These are phyloP conservation scores for Chaetomiaceae sp. DNA, from an alignment of 2,329 filamentous ascomycete species.

Conservation along the genomic window DNA sequence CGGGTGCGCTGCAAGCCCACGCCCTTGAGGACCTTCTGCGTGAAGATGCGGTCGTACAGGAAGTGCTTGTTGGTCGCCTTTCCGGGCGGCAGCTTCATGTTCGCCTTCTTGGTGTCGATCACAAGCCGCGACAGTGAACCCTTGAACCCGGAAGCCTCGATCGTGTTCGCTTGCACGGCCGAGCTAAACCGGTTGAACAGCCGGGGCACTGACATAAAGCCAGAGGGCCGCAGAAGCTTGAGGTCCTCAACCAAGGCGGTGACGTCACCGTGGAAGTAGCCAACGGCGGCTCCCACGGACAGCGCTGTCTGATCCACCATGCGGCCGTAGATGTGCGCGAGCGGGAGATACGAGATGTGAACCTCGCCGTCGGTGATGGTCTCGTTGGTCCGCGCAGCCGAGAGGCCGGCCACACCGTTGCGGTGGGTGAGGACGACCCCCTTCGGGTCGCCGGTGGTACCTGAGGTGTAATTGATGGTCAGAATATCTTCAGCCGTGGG, in stretches of 20 bases:
- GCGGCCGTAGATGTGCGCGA: slow-evolving; percentile 91
- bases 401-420: slow-evolving; percentile 69
- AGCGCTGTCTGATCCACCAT: slow-evolving; percentile 72
- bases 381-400: slow-evolving; percentile 51
- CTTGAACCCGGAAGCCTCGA: slow-evolving; percentile 72
- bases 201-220: slow-evolving; percentile 82
- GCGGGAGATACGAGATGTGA: slow-evolving; percentile 79
- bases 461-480: slow-evolving; percentile 89
- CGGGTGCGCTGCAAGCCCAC: slow-evolving; percentile 70
- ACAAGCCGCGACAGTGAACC: slow-evolving; percentile 76
- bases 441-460: slow-evolving; percentile 77
- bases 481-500: slow-evolving; percentile 69
- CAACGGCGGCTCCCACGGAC: slow-evolving; percentile 66
- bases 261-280: slow-evolving; percentile 93
- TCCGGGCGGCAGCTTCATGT: slow-evolving; percentile 63
- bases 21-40: slow-evolving; percentile 75
- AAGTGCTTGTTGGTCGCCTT: slow-evolving; percentile 74
- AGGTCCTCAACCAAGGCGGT: slow-evolving; percentile 82
- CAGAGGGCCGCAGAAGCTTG: slow-evolving; percentile 76
- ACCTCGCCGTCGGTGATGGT: slow-evolving; percentile 50
- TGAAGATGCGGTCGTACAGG: slow-evolving; percentile 83
- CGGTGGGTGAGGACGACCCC: slow-evolving; percentile 77
- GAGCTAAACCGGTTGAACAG: slow-evolving; percentile 86
- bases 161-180: slow-evolving; percentile 70
- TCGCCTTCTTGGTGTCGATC: slow-evolving; percentile 72